A percentile compares a stretch with the other conserved stretches of the same genome.
Conservation (phyloP, 768 basidiomycete genomes). For the Mycena leptocephala region DNA sequence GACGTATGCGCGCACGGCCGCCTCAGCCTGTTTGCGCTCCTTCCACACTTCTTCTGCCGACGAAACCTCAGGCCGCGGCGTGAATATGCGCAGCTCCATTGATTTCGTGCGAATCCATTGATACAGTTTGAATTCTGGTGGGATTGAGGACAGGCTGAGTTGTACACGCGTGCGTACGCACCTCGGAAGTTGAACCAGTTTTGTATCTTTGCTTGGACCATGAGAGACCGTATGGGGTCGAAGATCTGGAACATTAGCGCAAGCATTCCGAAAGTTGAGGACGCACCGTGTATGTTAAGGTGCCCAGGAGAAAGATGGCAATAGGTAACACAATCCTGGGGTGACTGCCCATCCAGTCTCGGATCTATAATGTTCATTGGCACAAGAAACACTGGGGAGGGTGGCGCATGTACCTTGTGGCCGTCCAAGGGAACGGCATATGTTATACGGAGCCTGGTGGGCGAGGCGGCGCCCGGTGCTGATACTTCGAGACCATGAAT, state of each 20-base stretch:
- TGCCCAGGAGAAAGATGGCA: constrained; percentile 90
- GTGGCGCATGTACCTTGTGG: constrained; percentile 66
- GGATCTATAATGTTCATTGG: constrained; percentile 49
- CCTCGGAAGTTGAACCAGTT: constrained; percentile 89
- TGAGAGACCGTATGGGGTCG: constrained; percentile 90
- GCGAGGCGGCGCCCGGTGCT: constrained; percentile 25
- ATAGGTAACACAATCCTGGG: constrained; percentile 89
- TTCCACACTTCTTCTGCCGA: constrained; percentile 77
- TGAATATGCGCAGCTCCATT: constrained; percentile 61
- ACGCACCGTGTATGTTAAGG: constrained; percentile 88
- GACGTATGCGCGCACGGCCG: constrained; percentile 78
- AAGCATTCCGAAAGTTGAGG: background rate
- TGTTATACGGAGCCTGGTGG: constrained; percentile 31
- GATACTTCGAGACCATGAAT: constrained; percentile 72
- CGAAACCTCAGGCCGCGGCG: constrained; percentile 42
- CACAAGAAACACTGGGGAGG: constrained; percentile 40
- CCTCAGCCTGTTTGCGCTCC: constrained; percentile 87
- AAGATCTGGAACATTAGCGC: constrained; percentile 75
- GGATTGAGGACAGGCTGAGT: background rate
- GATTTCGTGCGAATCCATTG: constrained; percentile 83
- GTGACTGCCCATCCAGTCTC: constrained; percentile 90
- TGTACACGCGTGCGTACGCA: constrained; percentile 44
- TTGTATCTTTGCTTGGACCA: constrained; percentile 86
- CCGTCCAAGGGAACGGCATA: constrained; percentile 21
- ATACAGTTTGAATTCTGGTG: constrained; percentile 78